These are phyloP conservation scores for Ilyonectria robusta DNA, from an alignment of 2,329 filamentous ascomycete species.

Conservation along the genomic window DNA sequence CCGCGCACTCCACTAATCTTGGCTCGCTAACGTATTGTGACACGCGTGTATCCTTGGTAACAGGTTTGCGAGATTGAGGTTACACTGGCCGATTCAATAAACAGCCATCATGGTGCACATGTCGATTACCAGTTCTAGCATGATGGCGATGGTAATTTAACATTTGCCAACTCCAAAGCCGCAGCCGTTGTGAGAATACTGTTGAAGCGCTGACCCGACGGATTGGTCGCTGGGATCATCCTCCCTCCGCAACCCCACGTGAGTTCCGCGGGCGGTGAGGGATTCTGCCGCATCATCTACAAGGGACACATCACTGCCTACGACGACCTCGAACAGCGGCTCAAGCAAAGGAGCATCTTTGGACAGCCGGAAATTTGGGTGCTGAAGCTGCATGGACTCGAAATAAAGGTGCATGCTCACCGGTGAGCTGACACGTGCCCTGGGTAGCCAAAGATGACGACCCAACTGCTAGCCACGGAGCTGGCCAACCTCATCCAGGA, in stretches of 20 bases:
- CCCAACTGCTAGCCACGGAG: slow-evolving; percentile 90
- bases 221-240: slow-evolving; percentile 20
- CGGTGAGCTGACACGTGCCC: slow-evolving; percentile 42
- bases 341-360: slow-evolving; percentile 36
- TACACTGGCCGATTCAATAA: too few species aligned
- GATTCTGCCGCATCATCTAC: slow-evolving; percentile 49
- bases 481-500: slow-evolving; percentile 93
- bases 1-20: too few species aligned
- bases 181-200: not conserved
- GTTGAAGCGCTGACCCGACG: not conserved
- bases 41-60: too few species aligned
- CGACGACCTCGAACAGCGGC: slow-evolving; percentile 33
- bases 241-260: slow-evolving; percentile 38
- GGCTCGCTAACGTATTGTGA: too few species aligned
- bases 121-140: not conserved
- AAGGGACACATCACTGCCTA: slow-evolving; percentile 50
- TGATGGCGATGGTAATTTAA: not conserved
- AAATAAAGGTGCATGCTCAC: slow-evolving; percentile 40
- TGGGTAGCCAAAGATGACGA: slow-evolving; percentile 78
- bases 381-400: slow-evolving; percentile 47
- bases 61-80: too few species aligned
- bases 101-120: too few species aligned
- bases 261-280: slow-evolving; percentile 46
- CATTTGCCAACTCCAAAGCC: not conserved
- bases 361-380: slow-evolving; percentile 29